Conservation (phyloP, 495 filamentous ascomycete species). For the Annulohypoxylon maeteangense region DNA sequence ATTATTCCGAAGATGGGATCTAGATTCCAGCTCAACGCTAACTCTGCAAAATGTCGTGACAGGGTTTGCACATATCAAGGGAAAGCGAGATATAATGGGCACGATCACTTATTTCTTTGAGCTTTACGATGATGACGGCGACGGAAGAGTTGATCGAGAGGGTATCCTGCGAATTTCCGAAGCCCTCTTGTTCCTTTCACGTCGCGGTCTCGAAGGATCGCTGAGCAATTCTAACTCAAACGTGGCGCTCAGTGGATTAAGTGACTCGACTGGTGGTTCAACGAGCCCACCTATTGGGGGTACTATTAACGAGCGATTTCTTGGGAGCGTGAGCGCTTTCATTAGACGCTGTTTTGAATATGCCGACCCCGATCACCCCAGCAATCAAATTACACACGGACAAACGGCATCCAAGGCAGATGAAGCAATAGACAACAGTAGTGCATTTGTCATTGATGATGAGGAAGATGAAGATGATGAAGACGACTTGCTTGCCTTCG, state of each 20-base stretch:
- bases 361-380: constrained; percentile 88
- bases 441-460: constrained; percentile 81
- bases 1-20: constrained; percentile 89
- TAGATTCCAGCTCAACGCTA: constrained; percentile 75
- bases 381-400: constrained; percentile 57
- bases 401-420: constrained; percentile 33
- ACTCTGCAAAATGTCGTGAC: constrained; percentile 91
- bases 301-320: constrained; percentile 77
- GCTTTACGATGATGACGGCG: constrained; percentile 91
- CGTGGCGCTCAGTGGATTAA: constrained; percentile 49
- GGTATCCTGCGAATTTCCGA: constrained; percentile 96
- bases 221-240: constrained; percentile 63
- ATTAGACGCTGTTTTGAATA: constrained; percentile 98
- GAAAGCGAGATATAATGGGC: constrained; percentile 93
- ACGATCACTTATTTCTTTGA: constrained; percentile 98
- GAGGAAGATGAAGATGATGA: constrained; percentile 70
- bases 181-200: constrained; percentile 89
- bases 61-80: constrained; percentile 89
- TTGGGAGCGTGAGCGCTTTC: constrained; percentile 92
- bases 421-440: constrained; percentile 46
- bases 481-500: constrained; percentile 73
- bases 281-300: constrained; percentile 53
- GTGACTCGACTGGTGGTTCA: constrained; percentile 42
- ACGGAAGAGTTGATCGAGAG: constrained; percentile 95
- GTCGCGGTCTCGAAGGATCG: constrained; percentile 81